Percentiles rank a stretch among this genome's conserved stretches.
These are phyloP conservation scores for Leccinellum rugosiceps DNA, from an alignment of 768 basidiomycete genomes.

Conservation along the genomic window DNA sequence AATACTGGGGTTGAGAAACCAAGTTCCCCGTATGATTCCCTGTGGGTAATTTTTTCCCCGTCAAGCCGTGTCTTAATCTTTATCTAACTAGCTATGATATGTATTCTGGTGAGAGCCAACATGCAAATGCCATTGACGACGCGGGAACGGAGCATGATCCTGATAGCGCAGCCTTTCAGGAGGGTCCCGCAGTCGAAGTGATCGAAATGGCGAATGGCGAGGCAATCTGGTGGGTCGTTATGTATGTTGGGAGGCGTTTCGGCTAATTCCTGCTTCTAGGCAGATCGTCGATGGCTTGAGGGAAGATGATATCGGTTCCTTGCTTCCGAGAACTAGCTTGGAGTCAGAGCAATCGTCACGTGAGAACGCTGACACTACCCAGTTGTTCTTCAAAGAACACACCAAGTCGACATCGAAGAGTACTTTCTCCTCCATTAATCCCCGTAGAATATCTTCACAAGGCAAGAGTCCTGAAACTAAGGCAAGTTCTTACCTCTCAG, in stretches of 20 bases:
- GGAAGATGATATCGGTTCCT: constrained; percentile 69
- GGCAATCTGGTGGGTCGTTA: constrained; percentile 67
- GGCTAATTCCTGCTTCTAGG: constrained; percentile 34
- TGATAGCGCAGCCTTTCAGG: constrained; percentile 28
- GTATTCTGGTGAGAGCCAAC: constrained; percentile 61
- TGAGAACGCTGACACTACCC: constrained; percentile 50
- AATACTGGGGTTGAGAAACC: constrained; percentile 56
- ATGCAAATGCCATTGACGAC: constrained; percentile 36
- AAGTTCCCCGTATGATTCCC: constrained; percentile 70
- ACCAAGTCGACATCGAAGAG: constrained; percentile 61
- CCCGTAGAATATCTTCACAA: constrained; percentile 55
- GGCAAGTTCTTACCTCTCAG: constrained; percentile 40
- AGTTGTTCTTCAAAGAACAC: constrained; percentile 78
- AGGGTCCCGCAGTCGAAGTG: constrained; percentile 70
- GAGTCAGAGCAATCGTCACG: constrained; percentile 65
- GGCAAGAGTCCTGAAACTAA: constrained; percentile 80
- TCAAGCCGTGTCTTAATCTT: constrained; percentile 15
- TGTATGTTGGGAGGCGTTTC: neutral
- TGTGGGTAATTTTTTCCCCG: constrained; percentile 48
- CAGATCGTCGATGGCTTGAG: constrained; percentile 82
- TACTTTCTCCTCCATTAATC: constrained; percentile 54
- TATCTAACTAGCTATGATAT: constrained; percentile 64
- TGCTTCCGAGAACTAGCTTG: constrained; percentile 69
- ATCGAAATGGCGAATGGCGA: constrained; percentile 85
- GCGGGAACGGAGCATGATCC: constrained; percentile 22